Conservation (phyloP, 768 basidiomycete species). For the Lactarius deliciosus region DNA sequence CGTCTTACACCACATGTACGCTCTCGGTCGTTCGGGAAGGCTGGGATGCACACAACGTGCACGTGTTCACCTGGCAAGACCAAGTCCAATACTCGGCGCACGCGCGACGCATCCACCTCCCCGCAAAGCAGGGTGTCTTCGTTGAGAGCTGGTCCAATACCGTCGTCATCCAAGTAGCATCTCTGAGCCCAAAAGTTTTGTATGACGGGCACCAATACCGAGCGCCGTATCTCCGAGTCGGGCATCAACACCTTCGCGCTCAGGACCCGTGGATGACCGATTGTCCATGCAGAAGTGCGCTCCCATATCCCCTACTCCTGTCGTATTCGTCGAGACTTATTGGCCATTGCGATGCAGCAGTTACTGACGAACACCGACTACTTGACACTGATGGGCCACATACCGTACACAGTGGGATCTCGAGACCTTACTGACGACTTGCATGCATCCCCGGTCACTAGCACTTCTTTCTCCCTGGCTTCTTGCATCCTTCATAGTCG, state of each 20-base stretch:
- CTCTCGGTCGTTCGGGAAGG: background rate
- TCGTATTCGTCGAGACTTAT: slow-evolving; percentile 12
- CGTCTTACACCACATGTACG: background rate
- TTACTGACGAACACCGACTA: background rate
- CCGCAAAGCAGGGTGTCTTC: background rate
- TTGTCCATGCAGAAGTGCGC: slow-evolving; percentile 1
- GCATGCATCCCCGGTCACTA: too few species aligned
- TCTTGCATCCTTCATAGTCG: too few species aligned
- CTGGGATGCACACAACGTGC: background rate
- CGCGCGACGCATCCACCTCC: background rate
- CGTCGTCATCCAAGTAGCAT: background rate
- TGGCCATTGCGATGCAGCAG: slow-evolving; percentile 1
- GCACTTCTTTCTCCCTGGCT: too few species aligned
- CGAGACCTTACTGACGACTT: background rate
- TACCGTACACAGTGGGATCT: background rate
- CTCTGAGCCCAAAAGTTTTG: background rate
- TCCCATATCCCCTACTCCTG: slow-evolving; percentile 8
- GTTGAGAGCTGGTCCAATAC: background rate
- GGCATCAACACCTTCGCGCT: too few species aligned
- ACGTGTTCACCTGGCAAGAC: background rate
- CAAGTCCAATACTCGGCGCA: background rate
- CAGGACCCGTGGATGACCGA: slow-evolving; percentile 1
- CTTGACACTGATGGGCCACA: background rate
- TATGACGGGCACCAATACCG: background rate
- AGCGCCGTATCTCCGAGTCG: background rate